A percentile compares a stretch with the other conserved stretches of the same genome.
phyloP scores from a whole-genome alignment of 1,284 basidiomycete species.

The Rhodotorula sp. region DNA sequence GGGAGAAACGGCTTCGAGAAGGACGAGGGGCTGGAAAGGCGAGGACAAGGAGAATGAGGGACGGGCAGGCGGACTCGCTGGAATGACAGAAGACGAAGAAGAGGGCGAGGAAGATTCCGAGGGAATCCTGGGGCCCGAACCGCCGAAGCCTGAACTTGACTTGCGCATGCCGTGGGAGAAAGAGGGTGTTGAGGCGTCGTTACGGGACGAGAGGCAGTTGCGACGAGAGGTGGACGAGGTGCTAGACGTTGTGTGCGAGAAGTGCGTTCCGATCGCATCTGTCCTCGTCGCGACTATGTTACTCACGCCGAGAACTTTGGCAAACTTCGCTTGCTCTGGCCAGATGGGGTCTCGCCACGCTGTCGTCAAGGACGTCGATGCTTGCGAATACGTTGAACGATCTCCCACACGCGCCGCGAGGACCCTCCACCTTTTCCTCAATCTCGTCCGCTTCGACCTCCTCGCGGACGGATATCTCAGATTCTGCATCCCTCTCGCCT shows the following conservation, averaged over 20 bases:
- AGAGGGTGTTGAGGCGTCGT: background rate
- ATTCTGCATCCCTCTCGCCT: background rate
- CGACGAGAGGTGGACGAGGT: background rate
- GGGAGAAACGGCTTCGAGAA: background rate
- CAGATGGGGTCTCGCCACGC: constrained; percentile 63
- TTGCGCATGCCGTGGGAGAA: constrained; percentile 24
- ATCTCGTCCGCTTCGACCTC: constrained; percentile 49
- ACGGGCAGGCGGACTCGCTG: background rate
- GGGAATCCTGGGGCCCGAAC: constrained; percentile 14
- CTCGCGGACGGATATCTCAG: constrained; percentile 48
- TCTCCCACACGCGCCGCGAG: too few species aligned
- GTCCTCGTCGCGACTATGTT: constrained; percentile 51
- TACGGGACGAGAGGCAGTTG: constrained; percentile 4
- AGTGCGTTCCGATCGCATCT: constrained; percentile 4
- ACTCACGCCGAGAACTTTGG: background rate
- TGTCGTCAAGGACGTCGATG: too few species aligned
- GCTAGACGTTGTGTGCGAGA: constrained; percentile 15
- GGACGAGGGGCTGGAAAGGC: background rate
- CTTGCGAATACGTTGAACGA: too few species aligned
- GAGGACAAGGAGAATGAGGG: background rate
- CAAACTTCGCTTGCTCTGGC: constrained; percentile 47
- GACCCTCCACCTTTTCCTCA: too few species aligned
- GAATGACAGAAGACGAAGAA: background rate
- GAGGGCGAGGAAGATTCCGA: background rate
- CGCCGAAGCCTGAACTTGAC: constrained; percentile 7